Evolutionary conservation across 768 basidiomycete genomes (phyloP).

Genomic region (Coprinellus aureogranulatus): DNA sequence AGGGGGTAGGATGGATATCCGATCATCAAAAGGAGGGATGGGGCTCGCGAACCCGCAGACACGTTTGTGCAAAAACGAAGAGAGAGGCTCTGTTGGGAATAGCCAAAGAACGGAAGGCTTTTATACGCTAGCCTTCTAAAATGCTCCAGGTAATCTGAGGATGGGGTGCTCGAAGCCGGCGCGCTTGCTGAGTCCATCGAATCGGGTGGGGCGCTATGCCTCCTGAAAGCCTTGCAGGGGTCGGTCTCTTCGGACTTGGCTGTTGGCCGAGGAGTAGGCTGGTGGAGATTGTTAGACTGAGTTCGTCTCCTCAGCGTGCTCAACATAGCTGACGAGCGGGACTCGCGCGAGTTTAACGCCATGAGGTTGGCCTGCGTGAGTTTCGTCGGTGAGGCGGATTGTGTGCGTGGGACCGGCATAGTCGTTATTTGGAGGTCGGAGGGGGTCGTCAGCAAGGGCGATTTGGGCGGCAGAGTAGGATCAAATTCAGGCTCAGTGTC

Average conservation of each 20-base stretch:
- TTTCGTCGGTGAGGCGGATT: conserved; percentile 39
- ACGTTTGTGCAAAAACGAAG: too few species aligned
- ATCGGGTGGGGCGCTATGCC: conserved; percentile 66
- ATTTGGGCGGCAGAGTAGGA: conserved; percentile 33
- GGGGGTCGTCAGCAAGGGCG: conserved; percentile 30
- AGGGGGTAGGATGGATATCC: too few species aligned
- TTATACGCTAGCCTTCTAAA: too few species aligned
- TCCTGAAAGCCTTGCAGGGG: conserved; percentile 36
- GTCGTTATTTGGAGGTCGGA: conserved; percentile 49
- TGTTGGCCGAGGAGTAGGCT: conserved; percentile 10
- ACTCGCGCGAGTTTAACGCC: conserved; percentile 52
- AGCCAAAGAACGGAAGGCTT: conserved; percentile 55
- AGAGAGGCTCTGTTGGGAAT: not conserved
- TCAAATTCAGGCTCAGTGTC: conserved; percentile 10
- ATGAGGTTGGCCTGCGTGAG: conserved; percentile 54
- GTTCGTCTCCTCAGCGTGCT: conserved; percentile 60
- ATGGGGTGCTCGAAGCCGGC: conserved; percentile 58
- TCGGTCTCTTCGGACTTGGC: conserved; percentile 14
- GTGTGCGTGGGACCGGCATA: conserved; percentile 45
- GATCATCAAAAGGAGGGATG: too few species aligned
- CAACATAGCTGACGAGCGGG: conserved; percentile 64
- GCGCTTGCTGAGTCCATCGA: conserved; percentile 46
- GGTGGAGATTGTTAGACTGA: conserved; percentile 33
- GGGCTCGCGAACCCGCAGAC: too few species aligned
- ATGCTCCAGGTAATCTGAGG: conserved; percentile 56